These are phyloP conservation scores for Rubus parviflorus DNA, from an alignment of 306 rosid species.

Conservation along the genomic window DNA sequence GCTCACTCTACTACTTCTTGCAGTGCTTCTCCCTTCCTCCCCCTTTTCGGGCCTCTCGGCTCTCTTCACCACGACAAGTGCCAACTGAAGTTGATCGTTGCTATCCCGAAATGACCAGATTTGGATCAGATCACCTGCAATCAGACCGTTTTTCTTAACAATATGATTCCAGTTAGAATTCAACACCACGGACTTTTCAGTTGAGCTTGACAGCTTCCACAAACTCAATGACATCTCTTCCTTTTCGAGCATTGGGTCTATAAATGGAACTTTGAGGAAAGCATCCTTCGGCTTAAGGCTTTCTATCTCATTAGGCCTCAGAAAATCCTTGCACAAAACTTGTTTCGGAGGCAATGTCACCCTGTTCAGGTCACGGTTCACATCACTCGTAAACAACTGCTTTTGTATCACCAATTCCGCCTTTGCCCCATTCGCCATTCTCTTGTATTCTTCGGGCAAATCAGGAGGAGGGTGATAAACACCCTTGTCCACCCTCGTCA, in stretches of 20 bases:
- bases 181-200: neutral
- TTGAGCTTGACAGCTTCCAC: neutral
- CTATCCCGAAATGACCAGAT: neutral
- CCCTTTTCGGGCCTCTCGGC: neutral
- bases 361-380: neutral
- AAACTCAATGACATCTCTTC: neutral
- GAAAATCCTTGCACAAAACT: neutral
- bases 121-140: neutral
- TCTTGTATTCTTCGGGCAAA: slow-evolving; percentile 1
- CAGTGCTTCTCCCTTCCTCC: neutral
- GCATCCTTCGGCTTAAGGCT: neutral
- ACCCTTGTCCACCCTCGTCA: neutral
- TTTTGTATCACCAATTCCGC: neutral
- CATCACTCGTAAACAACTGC: neutral
- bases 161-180: neutral
- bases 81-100: neutral
- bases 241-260: neutral
- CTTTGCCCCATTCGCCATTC: neutral
- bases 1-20: neutral
- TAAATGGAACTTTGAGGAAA: neutral
- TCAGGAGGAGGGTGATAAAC: neutral
- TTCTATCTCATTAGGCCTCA: neutral
- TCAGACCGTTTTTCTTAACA: neutral
- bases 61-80: slow-evolving; percentile 1
- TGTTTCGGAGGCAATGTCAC: neutral